A percentile compares a stretch with the other conserved stretches of the same genome.
These are phyloP conservation scores for Bjerkandera adusta DNA, from an alignment of 1,284 basidiomycete genomes.

Conservation along the genomic window DNA sequence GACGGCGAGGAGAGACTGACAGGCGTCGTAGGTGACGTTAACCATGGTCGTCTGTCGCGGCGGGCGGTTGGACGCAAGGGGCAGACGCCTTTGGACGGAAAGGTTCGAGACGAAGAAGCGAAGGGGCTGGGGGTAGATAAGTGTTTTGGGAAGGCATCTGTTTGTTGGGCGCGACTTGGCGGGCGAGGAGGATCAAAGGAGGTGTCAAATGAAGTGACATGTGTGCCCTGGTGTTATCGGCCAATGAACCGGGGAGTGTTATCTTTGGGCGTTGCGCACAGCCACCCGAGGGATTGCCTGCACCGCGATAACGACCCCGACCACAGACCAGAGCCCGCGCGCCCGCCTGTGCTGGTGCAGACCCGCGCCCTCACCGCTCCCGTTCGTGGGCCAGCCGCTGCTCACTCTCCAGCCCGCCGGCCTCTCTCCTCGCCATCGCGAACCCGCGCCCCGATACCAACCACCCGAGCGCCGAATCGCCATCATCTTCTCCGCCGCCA, in stretches of 20 bases:
- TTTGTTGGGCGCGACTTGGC: constrained; percentile 3
- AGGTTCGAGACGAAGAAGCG: constrained; percentile 15
- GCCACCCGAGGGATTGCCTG: no score
- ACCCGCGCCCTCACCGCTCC: no score
- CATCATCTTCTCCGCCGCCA: no score
- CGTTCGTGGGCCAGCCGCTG: no score
- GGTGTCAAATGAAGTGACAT: constrained; percentile 9
- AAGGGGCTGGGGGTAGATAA: neutral
- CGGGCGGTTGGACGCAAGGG: neutral
- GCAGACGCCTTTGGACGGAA: constrained; percentile 3
- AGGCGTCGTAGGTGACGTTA: constrained; percentile 51
- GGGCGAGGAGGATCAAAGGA: constrained; percentile 3
- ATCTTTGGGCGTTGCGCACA: neutral
- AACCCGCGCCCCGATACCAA: no score
- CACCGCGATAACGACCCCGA: no score
- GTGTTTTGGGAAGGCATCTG: constrained; percentile 5
- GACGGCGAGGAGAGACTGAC: constrained; percentile 30
- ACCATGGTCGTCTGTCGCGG: constrained; percentile 36
- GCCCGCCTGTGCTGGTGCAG: no score
- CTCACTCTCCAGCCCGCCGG: no score
- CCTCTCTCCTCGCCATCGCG: no score
- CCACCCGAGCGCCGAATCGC: no score
- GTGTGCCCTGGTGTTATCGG: constrained; percentile 6
- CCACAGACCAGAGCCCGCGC: no score
- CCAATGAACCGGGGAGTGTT: constrained; percentile 10